These are phyloP conservation scores for Boechera stricta DNA, from an alignment of 345 rosid genomes.

Conservation along the genomic window DNA sequence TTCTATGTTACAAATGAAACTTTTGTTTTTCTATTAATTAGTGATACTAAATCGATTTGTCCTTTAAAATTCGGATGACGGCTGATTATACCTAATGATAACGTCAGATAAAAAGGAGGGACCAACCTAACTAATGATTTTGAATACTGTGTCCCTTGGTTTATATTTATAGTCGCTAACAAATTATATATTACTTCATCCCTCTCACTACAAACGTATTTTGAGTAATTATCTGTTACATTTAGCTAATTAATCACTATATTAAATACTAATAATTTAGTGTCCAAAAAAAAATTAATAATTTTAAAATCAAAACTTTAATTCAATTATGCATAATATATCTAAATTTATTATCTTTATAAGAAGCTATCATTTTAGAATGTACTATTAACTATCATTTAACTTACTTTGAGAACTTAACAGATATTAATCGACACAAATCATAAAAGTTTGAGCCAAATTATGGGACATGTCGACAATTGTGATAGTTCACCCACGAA, in stretches of 20 bases:
- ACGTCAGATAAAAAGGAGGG: constrained; percentile 23
- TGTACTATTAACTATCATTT: neutral
- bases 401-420: neutral
- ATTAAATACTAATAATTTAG: no score
- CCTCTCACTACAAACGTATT: neutral
- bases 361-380: neutral
- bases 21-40: neutral
- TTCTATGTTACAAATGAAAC: neutral
- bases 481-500: neutral
- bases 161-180: constrained; percentile 27
- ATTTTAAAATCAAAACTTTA: no score
- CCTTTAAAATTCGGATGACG: neutral
- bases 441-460: constrained; percentile 14
- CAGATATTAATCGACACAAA: neutral
- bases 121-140: constrained; percentile 14
- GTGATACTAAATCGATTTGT: neutral
- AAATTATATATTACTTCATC: neutral
- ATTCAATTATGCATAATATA: neutral
- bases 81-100: constrained; percentile 36
- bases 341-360: neutral
- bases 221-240: neutral
- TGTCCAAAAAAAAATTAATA: no score
- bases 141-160: constrained; percentile 27
- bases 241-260: neutral
- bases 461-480: constrained; percentile 2